These are phyloP conservation scores for Fusarium palustre DNA, from an alignment of 2,329 filamentous ascomycete genomes.

Conservation along the genomic window DNA sequence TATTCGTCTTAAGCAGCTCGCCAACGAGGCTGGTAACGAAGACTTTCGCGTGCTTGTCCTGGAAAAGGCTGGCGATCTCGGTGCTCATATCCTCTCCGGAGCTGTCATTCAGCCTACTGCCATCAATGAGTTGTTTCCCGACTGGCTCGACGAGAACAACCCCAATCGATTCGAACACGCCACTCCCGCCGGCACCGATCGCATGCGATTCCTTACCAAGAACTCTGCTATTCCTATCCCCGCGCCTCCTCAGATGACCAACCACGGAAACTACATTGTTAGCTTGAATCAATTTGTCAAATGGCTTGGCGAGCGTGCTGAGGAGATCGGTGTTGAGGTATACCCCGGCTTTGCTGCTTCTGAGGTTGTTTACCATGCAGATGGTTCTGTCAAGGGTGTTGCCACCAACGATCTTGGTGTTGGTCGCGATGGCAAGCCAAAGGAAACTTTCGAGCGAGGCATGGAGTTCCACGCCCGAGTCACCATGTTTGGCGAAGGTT, in stretches of 20 bases:
- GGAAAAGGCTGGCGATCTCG: slow-evolving; percentile 95
- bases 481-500: slow-evolving; percentile 93
- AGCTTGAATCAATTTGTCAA: slow-evolving; percentile 94
- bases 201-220: slow-evolving; percentile 95
- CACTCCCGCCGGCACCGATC: slow-evolving; percentile 84
- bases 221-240: slow-evolving; percentile 82
- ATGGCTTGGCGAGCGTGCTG: slow-evolving; percentile 96
- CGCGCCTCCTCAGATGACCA: slow-evolving; percentile 96
- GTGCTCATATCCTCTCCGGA: slow-evolving; percentile 94
- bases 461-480: slow-evolving; percentile 98
- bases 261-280: slow-evolving; percentile 97
- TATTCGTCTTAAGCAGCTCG: slow-evolving; percentile 94
- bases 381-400: slow-evolving; percentile 91
- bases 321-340: slow-evolving; percentile 94
- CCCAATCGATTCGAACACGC: slow-evolving; percentile 87
- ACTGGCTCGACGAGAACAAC: slow-evolving; percentile 93
- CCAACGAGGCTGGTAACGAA: slow-evolving; percentile 93
- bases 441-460: slow-evolving; percentile 91
- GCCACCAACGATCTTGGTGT: slow-evolving; percentile 96
- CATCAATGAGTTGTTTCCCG: slow-evolving; percentile 88
- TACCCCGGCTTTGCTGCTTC: slow-evolving; percentile 96
- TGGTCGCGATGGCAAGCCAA: slow-evolving; percentile 82
- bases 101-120: slow-evolving; percentile 93
- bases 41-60: slow-evolving; percentile 93
- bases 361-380: slow-evolving; percentile 86